These are phyloP conservation scores for Coemansia sp. DNA, from an alignment of 192 early-diverging fungal genomes.

Conservation along the genomic window DNA sequence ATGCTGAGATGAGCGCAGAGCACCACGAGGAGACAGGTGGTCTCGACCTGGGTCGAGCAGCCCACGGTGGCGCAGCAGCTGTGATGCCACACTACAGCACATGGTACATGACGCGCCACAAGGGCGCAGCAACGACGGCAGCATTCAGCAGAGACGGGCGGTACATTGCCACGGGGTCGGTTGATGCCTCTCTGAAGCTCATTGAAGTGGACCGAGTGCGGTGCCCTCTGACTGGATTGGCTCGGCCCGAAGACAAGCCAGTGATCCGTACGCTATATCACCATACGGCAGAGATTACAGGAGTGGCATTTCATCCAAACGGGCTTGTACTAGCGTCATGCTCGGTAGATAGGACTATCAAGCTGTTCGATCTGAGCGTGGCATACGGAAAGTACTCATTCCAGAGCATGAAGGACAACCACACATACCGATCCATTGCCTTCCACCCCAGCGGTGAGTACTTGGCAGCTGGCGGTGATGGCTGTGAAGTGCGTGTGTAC, in stretches of 20 bases:
- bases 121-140: constrained; percentile 65
- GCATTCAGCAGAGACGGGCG: constrained; percentile 67
- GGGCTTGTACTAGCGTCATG: constrained; percentile 86
- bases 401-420: constrained; percentile 79
- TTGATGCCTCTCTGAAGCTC: constrained; percentile 86
- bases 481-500: constrained; percentile 76
- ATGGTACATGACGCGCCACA: constrained; percentile 78
- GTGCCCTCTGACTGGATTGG: constrained; percentile 56
- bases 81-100: constrained; percentile 57
- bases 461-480: constrained; percentile 75
- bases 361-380: constrained; percentile 86
- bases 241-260: constrained; percentile 71
- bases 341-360: constrained; percentile 80
- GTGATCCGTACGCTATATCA: constrained; percentile 91
- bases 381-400: constrained; percentile 80
- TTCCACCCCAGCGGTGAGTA: constrained; percentile 96
- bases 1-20: background rate
- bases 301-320: constrained; percentile 89
- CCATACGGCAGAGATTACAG: constrained; percentile 77
- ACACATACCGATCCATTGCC: constrained; percentile 72
- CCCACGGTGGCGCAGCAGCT: background rate
- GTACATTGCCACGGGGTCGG: constrained; percentile 86
- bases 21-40: constrained; percentile 15
- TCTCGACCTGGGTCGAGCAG: constrained; percentile 18
- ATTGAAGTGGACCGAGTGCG: constrained; percentile 81